phyloP scores from a whole-genome alignment of 2,329 filamentous ascomycete species.

The Diaporthe destruens region DNA sequence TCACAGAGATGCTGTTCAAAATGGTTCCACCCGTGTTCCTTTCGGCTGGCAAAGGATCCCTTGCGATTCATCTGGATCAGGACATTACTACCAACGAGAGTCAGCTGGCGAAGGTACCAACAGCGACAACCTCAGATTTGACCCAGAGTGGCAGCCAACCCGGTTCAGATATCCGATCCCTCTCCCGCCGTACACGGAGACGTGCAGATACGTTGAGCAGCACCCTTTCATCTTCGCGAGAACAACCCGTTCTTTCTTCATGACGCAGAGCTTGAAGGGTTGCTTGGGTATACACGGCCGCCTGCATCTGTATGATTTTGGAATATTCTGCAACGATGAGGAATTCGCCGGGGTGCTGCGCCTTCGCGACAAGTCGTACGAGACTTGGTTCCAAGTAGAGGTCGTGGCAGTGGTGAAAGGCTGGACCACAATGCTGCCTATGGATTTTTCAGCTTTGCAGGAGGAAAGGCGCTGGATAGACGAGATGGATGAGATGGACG shows the following conservation, averaged over 20 bases:
- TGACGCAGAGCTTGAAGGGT: background rate
- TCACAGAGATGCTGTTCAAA: background rate
- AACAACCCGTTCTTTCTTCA: background rate
- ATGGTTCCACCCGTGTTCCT: background rate
- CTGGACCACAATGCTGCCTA: background rate
- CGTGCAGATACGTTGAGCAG: background rate
- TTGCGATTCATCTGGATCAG: fast-evolving
- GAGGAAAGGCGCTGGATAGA: too few species aligned
- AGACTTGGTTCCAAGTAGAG: background rate
- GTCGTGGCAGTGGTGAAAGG: background rate
- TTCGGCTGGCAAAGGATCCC: background rate
- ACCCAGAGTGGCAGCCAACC: too few species aligned
- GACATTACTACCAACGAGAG: background rate
- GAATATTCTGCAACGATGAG: background rate
- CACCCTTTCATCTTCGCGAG: background rate
- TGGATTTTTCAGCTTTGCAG: background rate
- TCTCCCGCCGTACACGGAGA: background rate
- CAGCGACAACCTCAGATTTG: too few species aligned
- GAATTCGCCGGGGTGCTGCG: background rate
- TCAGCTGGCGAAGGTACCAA: background rate
- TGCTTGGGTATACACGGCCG: too few species aligned
- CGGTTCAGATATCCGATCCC: background rate
- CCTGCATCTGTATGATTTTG: background rate
- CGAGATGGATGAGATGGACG: too few species aligned
- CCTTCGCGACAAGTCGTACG: background rate